A percentile compares a stretch with the other conserved stretches of the same genome.
phyloP scores from a whole-genome alignment of 768 basidiomycete genomes.

The Russula lepida region DNA sequence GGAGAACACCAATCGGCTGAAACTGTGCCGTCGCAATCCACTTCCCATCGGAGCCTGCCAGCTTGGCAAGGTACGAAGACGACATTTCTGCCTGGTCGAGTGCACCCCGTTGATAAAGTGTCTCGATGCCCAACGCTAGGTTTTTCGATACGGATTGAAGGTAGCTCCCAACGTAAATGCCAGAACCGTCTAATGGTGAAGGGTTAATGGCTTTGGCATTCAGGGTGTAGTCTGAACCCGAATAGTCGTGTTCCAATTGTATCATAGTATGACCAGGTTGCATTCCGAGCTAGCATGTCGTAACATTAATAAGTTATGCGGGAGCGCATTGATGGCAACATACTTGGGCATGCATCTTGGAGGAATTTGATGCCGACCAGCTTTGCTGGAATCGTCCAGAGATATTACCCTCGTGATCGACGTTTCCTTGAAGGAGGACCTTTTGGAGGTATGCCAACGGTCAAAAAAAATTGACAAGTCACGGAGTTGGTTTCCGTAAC shows the following conservation, averaged over 20 bases:
- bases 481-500: conserved; percentile 21
- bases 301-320: conserved; percentile 9
- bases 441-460: conserved; percentile 27
- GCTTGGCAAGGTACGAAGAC: conserved; percentile 75
- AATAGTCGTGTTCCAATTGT: conserved; percentile 90
- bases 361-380: conserved; percentile 68
- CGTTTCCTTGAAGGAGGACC: conserved; percentile 87
- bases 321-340: conserved; percentile 23
- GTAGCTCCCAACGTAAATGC: conserved; percentile 87
- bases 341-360: conserved; percentile 87
- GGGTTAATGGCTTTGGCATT: conserved; percentile 90
- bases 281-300: conserved; percentile 53
- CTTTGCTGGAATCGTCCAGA: conserved; percentile 84
- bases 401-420: conserved; percentile 90
- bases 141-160: conserved; percentile 90
- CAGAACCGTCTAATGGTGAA: conserved; percentile 76
- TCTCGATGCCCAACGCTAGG: conserved; percentile 81
- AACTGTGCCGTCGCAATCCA: conserved; percentile 94
- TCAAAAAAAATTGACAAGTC: neutral
- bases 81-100: conserved; percentile 62
- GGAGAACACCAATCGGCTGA: conserved; percentile 72
- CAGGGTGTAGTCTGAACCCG: conserved; percentile 77
- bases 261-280: conserved; percentile 82
- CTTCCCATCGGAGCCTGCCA: conserved; percentile 57
- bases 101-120: conserved; percentile 71